Conservation (phyloP, 305 asterid genomes). For the Withania somnifera region DNA sequence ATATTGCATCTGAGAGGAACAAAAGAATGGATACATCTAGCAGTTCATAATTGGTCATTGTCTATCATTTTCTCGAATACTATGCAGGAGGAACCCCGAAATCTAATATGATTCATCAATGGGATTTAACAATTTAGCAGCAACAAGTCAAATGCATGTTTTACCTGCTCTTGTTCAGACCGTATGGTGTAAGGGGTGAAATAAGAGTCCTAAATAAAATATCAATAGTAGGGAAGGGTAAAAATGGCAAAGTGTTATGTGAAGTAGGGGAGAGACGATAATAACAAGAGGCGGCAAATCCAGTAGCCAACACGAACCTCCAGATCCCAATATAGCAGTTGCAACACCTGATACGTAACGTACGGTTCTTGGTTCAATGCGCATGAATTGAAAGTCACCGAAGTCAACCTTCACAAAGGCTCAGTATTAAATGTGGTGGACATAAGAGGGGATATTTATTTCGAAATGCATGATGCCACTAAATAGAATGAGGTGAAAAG, state of each 20-base stretch:
- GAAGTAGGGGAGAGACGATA: neutral
- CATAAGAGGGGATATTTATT: neutral
- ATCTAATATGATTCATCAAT: neutral
- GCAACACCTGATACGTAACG: conserved; percentile 86
- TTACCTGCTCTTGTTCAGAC: neutral
- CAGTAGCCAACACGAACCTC: conserved; percentile 45
- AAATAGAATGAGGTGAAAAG: neutral
- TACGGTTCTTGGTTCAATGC: conserved; percentile 71
- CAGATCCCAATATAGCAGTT: conserved; percentile 82
- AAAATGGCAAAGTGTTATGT: neutral
- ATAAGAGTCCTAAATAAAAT: neutral
- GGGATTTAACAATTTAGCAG: neutral
- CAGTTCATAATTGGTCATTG: neutral
- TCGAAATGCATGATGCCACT: neutral
- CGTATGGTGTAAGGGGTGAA: neutral
- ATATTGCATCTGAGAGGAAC: neutral
- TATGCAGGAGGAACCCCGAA: neutral
- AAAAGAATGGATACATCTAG: neutral
- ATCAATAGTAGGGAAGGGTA: neutral
- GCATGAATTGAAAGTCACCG: conserved; percentile 89
- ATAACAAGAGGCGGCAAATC: neutral
- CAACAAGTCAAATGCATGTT: neutral
- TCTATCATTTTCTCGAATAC: neutral
- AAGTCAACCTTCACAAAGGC: conserved; percentile 69
- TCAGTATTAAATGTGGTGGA: neutral